These are phyloP conservation scores for Murraya paniculata DNA, from an alignment of 345 rosid genomes.

Conservation along the genomic window DNA sequence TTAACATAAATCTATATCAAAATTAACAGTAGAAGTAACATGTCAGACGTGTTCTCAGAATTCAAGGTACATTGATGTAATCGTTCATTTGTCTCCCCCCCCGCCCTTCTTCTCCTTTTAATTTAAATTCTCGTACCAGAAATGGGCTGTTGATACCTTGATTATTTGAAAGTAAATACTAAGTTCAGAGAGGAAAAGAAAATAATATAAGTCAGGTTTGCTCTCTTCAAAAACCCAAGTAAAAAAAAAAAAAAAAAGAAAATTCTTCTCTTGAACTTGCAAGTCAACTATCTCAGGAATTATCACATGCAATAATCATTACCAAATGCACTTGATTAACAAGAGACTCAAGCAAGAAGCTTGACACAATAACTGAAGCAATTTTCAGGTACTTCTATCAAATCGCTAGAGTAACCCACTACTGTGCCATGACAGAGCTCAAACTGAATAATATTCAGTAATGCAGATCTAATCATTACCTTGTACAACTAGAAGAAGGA, in stretches of 20 bases:
- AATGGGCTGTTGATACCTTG: not conserved
- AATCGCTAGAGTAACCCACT: not conserved
- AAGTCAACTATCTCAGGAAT: not conserved
- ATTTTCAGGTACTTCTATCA: not conserved
- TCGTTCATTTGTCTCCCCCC: too few species aligned
- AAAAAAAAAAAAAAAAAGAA: not conserved
- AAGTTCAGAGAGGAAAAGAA: not conserved
- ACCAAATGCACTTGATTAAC: not conserved
- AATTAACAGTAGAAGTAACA: not conserved
- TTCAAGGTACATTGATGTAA: not conserved
- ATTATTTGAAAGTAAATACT: not conserved
- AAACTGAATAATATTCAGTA: conserved; percentile 2
- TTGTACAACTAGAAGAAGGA: conserved; percentile 11
- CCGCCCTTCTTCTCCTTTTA: not conserved
- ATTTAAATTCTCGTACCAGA: not conserved
- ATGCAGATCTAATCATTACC: not conserved
- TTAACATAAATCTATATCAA: not conserved
- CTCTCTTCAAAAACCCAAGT: not conserved
- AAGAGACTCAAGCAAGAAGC: not conserved
- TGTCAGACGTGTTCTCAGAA: not conserved
- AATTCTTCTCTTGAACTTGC: not conserved
- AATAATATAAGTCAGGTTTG: not conserved
- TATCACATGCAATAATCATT: not conserved
- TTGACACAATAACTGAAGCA: not conserved
- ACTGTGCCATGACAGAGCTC: not conserved